Conservation (phyloP, 2,329 filamentous ascomycete genomes). For the Fulvia fulva region DNA sequence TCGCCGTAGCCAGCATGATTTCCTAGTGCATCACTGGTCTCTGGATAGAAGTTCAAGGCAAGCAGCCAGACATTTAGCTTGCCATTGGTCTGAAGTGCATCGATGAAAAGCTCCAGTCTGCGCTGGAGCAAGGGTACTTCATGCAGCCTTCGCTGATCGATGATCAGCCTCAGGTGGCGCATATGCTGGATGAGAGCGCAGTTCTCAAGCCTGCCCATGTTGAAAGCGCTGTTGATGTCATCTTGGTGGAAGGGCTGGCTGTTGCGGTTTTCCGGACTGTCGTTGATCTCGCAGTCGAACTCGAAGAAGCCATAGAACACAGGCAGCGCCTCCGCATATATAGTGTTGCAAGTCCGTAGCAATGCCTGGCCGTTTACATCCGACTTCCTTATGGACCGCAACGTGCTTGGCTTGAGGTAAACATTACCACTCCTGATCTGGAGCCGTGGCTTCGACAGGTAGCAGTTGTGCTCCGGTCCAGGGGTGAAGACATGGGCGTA, state of each 20-base stretch:
- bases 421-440: not conserved
- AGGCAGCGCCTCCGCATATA: not conserved
- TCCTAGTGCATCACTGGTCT: not conserved
- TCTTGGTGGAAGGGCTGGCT: constrained; percentile 1
- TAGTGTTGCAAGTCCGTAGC: not conserved
- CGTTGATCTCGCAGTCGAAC: constrained; percentile 1
- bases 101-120: not conserved
- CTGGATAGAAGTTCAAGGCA: not conserved
- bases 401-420: not conserved
- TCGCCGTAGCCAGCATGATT: not conserved
- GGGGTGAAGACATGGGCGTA: not conserved
- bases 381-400: not conserved
- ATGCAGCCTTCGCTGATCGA: not conserved
- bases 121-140: not conserved
- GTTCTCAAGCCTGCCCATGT: not conserved
- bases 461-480: not conserved
- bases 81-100: not conserved
- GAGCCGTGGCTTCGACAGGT: not conserved
- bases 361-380: not conserved
- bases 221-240: not conserved
- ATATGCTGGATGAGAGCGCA: not conserved
- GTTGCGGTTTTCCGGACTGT: not conserved
- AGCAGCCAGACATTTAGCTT: not conserved
- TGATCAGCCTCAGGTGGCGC: not conserved
- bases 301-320: not conserved